Conservation (phyloP, 768 basidiomycete genomes). For the Trametes sanguinea region DNA sequence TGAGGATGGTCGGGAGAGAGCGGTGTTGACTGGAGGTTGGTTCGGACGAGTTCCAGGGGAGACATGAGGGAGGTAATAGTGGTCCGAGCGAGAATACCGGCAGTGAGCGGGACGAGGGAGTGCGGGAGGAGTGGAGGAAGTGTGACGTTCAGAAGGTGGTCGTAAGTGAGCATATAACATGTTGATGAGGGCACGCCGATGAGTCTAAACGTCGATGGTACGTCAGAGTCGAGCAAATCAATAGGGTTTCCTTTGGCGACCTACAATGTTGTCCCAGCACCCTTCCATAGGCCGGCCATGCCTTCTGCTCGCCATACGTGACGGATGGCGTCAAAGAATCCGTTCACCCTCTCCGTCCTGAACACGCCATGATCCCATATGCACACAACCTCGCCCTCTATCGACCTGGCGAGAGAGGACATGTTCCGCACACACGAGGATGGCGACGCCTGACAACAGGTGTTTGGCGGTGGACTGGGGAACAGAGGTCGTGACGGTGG, state of each 20-base stretch:
- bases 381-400: constrained; percentile 71
- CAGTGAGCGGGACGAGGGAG: constrained; percentile 66
- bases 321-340: constrained; percentile 82
- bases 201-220: constrained; percentile 46
- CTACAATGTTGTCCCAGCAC: constrained; percentile 87
- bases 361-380: constrained; percentile 76
- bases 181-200: constrained; percentile 93
- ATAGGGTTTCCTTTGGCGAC: constrained; percentile 28
- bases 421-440: constrained; percentile 69
- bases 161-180: constrained; percentile 94
- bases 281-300: constrained; percentile 89
- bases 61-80: constrained; percentile 77
- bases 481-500: constrained; percentile 45
- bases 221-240: no score
- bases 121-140: constrained; percentile 59
- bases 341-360: constrained; percentile 71
- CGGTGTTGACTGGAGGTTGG: constrained; percentile 90
- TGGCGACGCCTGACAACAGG: constrained; percentile 68
- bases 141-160: constrained; percentile 70
- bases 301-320: constrained; percentile 86
- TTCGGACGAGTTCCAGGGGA: constrained; percentile 91
- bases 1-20: constrained; percentile 67
- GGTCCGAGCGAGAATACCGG: constrained; percentile 83
- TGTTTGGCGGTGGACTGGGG: constrained; percentile 52
- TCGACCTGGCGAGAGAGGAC: constrained; percentile 65